Percentiles rank a stretch among this genome's conserved stretches.
Evolutionary conservation across 345 rosid species (phyloP).

Genomic region (Lumnitzera racemosa): DNA sequence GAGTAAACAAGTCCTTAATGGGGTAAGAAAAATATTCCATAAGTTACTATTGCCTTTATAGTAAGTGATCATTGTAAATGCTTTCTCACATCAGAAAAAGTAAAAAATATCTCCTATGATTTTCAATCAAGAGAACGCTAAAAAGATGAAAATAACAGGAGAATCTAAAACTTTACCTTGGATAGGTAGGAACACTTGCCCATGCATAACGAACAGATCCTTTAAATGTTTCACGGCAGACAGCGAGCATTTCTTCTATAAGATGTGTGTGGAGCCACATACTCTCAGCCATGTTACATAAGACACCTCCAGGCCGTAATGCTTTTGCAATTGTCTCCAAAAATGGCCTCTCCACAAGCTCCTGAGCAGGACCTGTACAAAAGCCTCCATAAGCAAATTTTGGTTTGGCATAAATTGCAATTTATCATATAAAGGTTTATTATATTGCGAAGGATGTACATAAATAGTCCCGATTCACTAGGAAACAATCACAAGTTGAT

Average conservation of each 20-base stretch:
- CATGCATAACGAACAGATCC: constrained; percentile 89
- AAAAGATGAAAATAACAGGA: not conserved
- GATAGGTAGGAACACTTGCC: constrained; percentile 96
- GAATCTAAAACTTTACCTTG: constrained; percentile 41
- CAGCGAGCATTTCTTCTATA: constrained; percentile 69
- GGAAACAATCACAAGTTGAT: no score
- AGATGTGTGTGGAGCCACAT: constrained; percentile 99
- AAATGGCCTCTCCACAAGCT: constrained; percentile 93
- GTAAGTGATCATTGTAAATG: no score
- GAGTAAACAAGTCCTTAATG: no score
- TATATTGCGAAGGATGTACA: no score
- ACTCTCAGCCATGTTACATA: constrained; percentile 97
- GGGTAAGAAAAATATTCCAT: no score
- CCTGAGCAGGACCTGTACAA: constrained; percentile 76
- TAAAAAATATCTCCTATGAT: no score
- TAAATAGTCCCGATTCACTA: no score
- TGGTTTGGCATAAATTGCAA: no score
- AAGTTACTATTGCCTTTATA: no score
- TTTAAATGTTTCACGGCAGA: constrained; percentile 70
- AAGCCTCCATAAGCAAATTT: not conserved
- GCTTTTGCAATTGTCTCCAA: constrained; percentile 72
- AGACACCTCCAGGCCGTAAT: constrained; percentile 86
- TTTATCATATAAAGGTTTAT: no score
- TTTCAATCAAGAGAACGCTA: not conserved
- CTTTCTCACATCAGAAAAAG: not conserved